phyloP scores from a whole-genome alignment of 176 grass and related monocot genomes.

The Microstegium vimineum region DNA sequence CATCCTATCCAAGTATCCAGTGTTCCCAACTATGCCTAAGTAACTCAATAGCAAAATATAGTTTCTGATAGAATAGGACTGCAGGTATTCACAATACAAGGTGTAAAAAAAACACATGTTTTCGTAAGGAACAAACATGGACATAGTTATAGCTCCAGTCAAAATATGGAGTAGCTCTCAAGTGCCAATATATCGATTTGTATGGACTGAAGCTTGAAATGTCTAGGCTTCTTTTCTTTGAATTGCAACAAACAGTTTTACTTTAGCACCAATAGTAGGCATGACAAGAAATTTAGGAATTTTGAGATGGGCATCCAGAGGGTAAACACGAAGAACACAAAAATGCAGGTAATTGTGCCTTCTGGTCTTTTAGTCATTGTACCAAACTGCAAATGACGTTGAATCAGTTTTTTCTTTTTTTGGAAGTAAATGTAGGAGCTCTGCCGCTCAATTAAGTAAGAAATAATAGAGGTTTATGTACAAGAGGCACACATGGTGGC shows the following conservation, averaged over 20 bases:
- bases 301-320: background rate
- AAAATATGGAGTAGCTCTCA: background rate
- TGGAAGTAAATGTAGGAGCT: no score
- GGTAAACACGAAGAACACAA: slow-evolving; percentile 6
- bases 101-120: background rate
- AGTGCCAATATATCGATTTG: background rate
- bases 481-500: no score
- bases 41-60: background rate
- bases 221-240: background rate
- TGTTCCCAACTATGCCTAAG: background rate
- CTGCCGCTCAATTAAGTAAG: no score
- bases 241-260: background rate
- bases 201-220: background rate
- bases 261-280: background rate
- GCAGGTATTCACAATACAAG: background rate
- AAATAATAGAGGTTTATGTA: no score
- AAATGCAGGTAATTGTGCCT: background rate
- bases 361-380: background rate
- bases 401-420: background rate
- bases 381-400: background rate
- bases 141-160: background rate
- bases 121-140: background rate
- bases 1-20: background rate
- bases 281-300: background rate
- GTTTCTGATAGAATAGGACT: background rate